These are phyloP conservation scores for Pyropia yezoensis DNA, from an alignment of 23 red algal species.

Conservation along the genomic window DNA sequence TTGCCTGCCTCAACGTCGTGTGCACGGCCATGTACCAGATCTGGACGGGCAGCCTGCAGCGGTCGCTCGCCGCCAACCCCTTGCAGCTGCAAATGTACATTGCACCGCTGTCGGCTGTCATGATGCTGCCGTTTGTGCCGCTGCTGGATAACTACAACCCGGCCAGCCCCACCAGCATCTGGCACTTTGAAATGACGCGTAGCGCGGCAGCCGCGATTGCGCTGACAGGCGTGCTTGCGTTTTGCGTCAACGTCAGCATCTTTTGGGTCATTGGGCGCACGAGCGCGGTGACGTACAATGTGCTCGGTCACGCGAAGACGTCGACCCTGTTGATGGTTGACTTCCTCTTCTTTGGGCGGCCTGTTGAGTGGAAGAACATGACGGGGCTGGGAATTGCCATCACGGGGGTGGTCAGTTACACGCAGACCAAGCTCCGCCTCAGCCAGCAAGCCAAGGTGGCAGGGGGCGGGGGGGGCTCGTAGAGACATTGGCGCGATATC, in stretches of 20 bases:
- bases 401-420: conserved; percentile 74
- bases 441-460: no score
- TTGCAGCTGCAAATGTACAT: conserved; percentile 94
- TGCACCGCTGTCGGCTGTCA: conserved; percentile 77
- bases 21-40: conserved; percentile 93
- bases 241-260: conserved; percentile 91
- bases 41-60: conserved; percentile 80
- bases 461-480: no score
- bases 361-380: conserved; percentile 53
- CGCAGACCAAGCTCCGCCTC: conserved; percentile 44
- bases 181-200: conserved; percentile 37
- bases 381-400: conserved; percentile 71
- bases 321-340: conserved; percentile 73
- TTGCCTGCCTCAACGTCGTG: conserved; percentile 57
- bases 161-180: conserved; percentile 34
- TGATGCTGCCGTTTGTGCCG: conserved; percentile 75
- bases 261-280: conserved; percentile 89
- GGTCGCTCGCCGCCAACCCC: conserved; percentile 77
- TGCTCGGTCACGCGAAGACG: conserved; percentile 89
- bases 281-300: conserved; percentile 92
- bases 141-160: conserved; percentile 72
- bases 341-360: conserved; percentile 73
- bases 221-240: conserved; percentile 63
- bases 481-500: no score
- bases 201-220: conserved; percentile 20